phyloP scores from a whole-genome alignment of 768 basidiomycete species.

The Lactarius hatsudake region DNA sequence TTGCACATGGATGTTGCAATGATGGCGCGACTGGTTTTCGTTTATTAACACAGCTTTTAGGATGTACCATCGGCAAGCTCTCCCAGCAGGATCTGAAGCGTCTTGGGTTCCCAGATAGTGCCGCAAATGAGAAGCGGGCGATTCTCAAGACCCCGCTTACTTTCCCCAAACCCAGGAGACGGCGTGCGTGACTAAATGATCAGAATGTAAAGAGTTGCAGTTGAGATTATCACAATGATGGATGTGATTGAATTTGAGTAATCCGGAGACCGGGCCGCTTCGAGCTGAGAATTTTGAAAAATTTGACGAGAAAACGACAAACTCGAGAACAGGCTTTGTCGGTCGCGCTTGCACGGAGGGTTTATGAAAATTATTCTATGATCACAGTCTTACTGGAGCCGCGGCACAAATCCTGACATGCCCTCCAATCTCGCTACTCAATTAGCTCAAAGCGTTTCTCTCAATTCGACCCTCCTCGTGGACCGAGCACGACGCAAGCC shows the following conservation, averaged over 20 bases:
- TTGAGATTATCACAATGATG: too few relatives aligned
- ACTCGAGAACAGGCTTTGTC: background rate
- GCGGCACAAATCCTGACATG: constrained; percentile 36
- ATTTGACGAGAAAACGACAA: background rate
- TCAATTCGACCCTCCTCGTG: constrained; percentile 72
- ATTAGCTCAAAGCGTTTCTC: constrained; percentile 71
- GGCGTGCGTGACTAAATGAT: constrained; percentile 28
- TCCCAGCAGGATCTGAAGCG: constrained; percentile 61
- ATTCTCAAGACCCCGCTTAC: constrained; percentile 70
- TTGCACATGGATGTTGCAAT: background rate
- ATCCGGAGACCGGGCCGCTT: too few relatives aligned
- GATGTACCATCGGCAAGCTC: constrained; percentile 67
- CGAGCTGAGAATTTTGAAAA: too few relatives aligned
- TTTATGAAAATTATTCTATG: constrained; percentile 4
- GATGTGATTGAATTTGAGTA: too few relatives aligned
- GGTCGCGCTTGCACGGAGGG: background rate
- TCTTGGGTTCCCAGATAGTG: constrained; percentile 63
- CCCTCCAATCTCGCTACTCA: constrained; percentile 77
- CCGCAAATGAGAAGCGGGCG: constrained; percentile 66
- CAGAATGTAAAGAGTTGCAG: background rate
- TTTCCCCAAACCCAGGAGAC: constrained; percentile 68
- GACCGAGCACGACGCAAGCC: constrained; percentile 61
- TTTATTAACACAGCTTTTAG: constrained; percentile 34
- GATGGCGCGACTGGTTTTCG: background rate
- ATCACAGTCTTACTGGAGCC: background rate